A percentile compares a stretch with the other conserved stretches of the same genome.
Conservation (phyloP, 1,284 basidiomycete species). For the Ganoderma lingzhi region DNA sequence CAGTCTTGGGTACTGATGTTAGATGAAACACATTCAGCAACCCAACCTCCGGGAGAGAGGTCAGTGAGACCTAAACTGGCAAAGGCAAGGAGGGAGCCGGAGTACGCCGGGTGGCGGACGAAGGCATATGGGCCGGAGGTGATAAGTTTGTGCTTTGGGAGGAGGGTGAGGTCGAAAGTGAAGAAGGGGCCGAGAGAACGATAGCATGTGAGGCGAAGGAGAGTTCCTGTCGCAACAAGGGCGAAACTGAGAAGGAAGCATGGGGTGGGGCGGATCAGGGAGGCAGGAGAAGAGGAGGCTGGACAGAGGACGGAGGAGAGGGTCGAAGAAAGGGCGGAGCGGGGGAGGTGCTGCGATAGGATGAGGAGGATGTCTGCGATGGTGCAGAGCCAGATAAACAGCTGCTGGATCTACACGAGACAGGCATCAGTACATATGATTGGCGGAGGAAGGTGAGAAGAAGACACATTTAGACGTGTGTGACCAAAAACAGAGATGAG, state of each 20-base stretch:
- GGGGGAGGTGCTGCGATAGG: slow-evolving; percentile 44
- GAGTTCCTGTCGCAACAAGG: slow-evolving; percentile 54
- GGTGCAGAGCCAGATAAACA: slow-evolving; percentile 58
- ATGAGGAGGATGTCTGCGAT: slow-evolving; percentile 57
- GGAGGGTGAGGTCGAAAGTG: slow-evolving; percentile 69
- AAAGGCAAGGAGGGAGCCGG: slow-evolving; percentile 46
- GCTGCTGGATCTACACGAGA: slow-evolving; percentile 53
- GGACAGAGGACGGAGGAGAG: slow-evolving; percentile 36
- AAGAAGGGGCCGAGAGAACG: slow-evolving; percentile 58
- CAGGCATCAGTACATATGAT: slow-evolving; percentile 4
- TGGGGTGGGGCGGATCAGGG: slow-evolving; percentile 51
- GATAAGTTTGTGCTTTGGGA: slow-evolving; percentile 61
- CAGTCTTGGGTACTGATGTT: slow-evolving; percentile 24
- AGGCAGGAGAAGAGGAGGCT: slow-evolving; percentile 39
- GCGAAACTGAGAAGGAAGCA: slow-evolving; percentile 59
- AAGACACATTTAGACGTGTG: too few relatives aligned
- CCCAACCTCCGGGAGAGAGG: slow-evolving; percentile 60
- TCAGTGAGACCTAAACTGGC: slow-evolving; percentile 60
- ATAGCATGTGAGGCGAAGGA: slow-evolving; percentile 50
- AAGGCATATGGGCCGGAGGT: slow-evolving; percentile 60
- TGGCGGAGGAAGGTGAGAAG: too few relatives aligned
- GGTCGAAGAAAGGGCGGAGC: slow-evolving; percentile 39
- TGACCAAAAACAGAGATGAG: too few relatives aligned
- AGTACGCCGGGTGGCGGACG: slow-evolving; percentile 50
- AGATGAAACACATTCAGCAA: slow-evolving; percentile 54